phyloP scores from a whole-genome alignment of 495 filamentous ascomycete species.

The Sabuloglossum arenarium region DNA sequence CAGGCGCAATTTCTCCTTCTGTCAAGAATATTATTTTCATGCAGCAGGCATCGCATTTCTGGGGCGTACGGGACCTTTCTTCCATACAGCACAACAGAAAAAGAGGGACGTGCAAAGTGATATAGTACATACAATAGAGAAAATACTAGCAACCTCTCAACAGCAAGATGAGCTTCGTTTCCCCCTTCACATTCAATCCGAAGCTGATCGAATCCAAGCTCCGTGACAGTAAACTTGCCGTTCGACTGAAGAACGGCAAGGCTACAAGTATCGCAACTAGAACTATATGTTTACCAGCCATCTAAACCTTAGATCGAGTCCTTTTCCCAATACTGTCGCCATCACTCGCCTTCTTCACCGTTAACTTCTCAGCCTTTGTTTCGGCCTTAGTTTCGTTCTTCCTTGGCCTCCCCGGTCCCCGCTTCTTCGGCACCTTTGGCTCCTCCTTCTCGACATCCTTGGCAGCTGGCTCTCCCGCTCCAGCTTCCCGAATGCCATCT shows the following conservation, averaged over 20 bases:
- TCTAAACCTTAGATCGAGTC: slow-evolving; percentile 4
- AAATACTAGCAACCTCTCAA: background rate
- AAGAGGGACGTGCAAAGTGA: background rate
- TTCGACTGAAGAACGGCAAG: background rate
- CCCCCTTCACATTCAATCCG: background rate
- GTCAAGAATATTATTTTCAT: background rate
- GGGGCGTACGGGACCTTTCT: background rate
- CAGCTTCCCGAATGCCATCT: background rate
- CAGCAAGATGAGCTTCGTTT: background rate
- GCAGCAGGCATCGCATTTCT: background rate
- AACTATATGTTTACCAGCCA: background rate
- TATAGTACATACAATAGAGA: background rate
- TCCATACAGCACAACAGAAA: background rate
- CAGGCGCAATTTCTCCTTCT: background rate
- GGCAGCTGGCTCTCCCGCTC: background rate
- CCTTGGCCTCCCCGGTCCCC: background rate
- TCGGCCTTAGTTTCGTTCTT: background rate
- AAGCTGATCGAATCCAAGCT: background rate
- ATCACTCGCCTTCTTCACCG: background rate
- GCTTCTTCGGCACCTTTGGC: background rate
- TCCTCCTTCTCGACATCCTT: background rate
- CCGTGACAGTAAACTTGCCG: background rate
- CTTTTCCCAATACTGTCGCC: slow-evolving; percentile 5
- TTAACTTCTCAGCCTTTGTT: background rate
- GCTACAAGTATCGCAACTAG: background rate